phyloP scores from a whole-genome alignment of 352 stramenopile species.

The Blastocystis hominis region DNA sequence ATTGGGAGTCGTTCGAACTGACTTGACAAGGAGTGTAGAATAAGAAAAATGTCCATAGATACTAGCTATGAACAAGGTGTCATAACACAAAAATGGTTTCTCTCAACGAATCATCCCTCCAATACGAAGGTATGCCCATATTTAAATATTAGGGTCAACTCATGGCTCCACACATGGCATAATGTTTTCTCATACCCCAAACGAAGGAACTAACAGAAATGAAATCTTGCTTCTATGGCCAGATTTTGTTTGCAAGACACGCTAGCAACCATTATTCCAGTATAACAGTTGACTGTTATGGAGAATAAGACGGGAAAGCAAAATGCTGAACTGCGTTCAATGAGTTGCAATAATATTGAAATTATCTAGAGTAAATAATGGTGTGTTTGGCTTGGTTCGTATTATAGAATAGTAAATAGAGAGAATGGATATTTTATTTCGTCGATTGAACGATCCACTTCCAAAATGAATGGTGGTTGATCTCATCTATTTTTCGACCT shows the following conservation, averaged over 20 bases:
- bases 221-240: background rate
- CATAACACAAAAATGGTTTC: too few relatives aligned
- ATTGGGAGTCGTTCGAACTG: too few relatives aligned
- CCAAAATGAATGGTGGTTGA: background rate
- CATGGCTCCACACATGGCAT: background rate
- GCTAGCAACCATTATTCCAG: background rate
- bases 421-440: background rate
- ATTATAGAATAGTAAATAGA: background rate
- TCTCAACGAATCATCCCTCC: too few relatives aligned
- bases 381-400: background rate
- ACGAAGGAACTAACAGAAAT: too few relatives aligned
- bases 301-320: too few relatives aligned
- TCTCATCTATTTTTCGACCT: slow-evolving; percentile 31
- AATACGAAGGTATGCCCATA: too few relatives aligned
- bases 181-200: background rate
- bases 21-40: too few relatives aligned
- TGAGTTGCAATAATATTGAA: background rate
- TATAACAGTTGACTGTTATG: background rate
- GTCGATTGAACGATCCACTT: background rate
- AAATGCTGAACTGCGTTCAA: too few relatives aligned
- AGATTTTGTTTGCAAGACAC: background rate
- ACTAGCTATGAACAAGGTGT: too few relatives aligned
- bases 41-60: too few relatives aligned
- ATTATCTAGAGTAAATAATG: background rate
- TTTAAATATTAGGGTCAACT: too few relatives aligned